Evolutionary conservation across 768 basidiomycete species (phyloP).

Genomic region (Gyrodon lividus): DNA sequence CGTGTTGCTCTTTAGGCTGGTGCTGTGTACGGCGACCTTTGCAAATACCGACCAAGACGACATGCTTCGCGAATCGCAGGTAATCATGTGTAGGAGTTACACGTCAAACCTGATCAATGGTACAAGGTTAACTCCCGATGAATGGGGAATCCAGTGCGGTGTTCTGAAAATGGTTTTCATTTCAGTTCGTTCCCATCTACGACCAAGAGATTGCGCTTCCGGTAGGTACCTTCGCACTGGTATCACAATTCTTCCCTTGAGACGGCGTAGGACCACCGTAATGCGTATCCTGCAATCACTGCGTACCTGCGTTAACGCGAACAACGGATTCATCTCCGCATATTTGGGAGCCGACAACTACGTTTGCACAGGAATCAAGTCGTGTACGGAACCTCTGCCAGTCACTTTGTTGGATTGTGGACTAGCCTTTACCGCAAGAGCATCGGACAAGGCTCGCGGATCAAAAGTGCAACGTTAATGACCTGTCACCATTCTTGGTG

Average conservation of each 20-base stretch:
- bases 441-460: constrained; percentile 18
- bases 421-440: constrained; percentile 1
- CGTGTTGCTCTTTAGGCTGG: neutral
- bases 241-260: constrained; percentile 13
- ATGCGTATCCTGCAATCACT: neutral
- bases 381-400: constrained; percentile 2
- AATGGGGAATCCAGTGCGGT: constrained; percentile 21
- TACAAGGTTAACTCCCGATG: constrained; percentile 34
- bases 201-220: constrained; percentile 11
- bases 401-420: constrained; percentile 18
- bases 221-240: constrained; percentile 13
- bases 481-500: constrained; percentile 21
- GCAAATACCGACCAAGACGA: constrained; percentile 7
- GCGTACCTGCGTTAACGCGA: constrained; percentile 5
- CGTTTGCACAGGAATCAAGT: neutral
- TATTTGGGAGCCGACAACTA: constrained; percentile 12
- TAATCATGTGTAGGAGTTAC: constrained; percentile 7
- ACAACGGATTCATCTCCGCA: constrained; percentile 28
- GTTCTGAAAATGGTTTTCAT: constrained; percentile 13
- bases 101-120: constrained; percentile 21
- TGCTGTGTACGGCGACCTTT: constrained; percentile 23
- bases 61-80: constrained; percentile 8
- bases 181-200: neutral
- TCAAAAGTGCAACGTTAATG: constrained; percentile 14
- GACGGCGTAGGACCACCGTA: constrained; percentile 20